Evolutionary conservation across 148 eudicot genomes (phyloP).

Genomic region (Vaccinium vitisidaea): DNA sequence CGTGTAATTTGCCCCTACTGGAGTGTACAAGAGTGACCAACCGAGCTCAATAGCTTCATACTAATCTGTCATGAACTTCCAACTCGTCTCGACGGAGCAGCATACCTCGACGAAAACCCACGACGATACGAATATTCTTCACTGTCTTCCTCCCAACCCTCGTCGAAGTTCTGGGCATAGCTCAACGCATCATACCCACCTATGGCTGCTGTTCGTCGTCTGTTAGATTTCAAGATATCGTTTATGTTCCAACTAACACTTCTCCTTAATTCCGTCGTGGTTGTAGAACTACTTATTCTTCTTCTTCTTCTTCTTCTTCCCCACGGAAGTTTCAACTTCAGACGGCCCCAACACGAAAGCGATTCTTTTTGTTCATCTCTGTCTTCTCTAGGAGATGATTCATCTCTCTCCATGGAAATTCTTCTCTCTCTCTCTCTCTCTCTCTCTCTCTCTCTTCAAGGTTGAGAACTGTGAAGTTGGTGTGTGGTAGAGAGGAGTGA

Average conservation of each 20-base stretch:
- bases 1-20: too few relatives aligned
- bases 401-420: constrained; percentile 19
- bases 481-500: background rate
- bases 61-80: background rate
- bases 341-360: constrained; percentile 23
- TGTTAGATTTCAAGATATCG: constrained; percentile 10
- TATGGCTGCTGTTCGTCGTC: background rate
- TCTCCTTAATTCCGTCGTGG: constrained; percentile 6
- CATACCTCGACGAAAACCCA: constrained; percentile 34
- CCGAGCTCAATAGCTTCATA: background rate
- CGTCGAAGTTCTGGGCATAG: constrained; percentile 42
- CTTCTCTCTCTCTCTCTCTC: background rate
- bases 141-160: constrained; percentile 21
- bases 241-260: constrained; percentile 7
- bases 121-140: constrained; percentile 24
- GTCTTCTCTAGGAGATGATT: background rate
- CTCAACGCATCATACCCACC: constrained; percentile 32
- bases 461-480: constrained; percentile 4
- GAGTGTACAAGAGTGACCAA: background rate
- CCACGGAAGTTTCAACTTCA: constrained; percentile 39
- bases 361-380: constrained; percentile 3
- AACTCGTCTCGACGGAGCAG: constrained; percentile 9
- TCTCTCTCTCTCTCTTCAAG: background rate
- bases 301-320: constrained; percentile 15
- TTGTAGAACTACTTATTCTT: background rate